phyloP scores from a whole-genome alignment of 805 yeast species.

The Kodamaea kakaduensis region DNA sequence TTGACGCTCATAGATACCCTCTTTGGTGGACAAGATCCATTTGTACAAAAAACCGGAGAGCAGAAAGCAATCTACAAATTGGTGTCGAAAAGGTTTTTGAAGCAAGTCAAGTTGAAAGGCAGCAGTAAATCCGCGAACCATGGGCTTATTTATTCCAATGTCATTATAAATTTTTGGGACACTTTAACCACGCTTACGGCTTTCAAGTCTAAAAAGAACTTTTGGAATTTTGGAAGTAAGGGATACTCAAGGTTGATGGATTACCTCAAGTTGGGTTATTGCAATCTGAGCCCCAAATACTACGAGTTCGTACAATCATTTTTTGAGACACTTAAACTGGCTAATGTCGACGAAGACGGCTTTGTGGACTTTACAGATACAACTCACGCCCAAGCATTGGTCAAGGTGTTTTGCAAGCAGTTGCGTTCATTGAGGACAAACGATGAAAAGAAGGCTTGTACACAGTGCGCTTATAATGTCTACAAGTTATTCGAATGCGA shows the following conservation, averaged over 20 bases:
- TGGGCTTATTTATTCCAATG: conserved; percentile 40
- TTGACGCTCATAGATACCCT: conserved; percentile 19
- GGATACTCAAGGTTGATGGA: conserved; percentile 39
- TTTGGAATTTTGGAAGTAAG: conserved; percentile 50
- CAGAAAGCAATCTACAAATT: conserved; percentile 32
- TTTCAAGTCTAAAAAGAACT: conserved; percentile 39
- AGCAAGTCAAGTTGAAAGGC: conserved; percentile 36
- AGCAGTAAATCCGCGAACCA: conserved; percentile 16
- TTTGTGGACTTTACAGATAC: conserved; percentile 18
- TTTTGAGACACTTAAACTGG: conserved; percentile 16
- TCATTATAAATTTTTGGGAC: conserved; percentile 47
- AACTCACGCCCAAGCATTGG: conserved; percentile 18
- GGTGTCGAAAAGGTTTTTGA: conserved; percentile 43
- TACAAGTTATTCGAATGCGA: conserved; percentile 13
- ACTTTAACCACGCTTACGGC: conserved; percentile 41
- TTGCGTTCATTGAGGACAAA: conserved; percentile 14
- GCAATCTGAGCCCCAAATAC: conserved; percentile 49
- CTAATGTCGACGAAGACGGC: conserved; percentile 9
- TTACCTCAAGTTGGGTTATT: conserved; percentile 50
- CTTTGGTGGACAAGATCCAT: conserved; percentile 16
- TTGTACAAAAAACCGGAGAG: conserved; percentile 15
- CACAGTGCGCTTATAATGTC: conserved; percentile 18
- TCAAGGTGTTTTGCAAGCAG: conserved; percentile 18
- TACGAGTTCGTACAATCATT: conserved; percentile 30
- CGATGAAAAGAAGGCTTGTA: conserved; percentile 17